Percentiles rank a stretch among this genome's conserved stretches.
Evolutionary conservation across 139 green algal species (phyloP).

Genomic region (Diplosphaera chodatii): DNA sequence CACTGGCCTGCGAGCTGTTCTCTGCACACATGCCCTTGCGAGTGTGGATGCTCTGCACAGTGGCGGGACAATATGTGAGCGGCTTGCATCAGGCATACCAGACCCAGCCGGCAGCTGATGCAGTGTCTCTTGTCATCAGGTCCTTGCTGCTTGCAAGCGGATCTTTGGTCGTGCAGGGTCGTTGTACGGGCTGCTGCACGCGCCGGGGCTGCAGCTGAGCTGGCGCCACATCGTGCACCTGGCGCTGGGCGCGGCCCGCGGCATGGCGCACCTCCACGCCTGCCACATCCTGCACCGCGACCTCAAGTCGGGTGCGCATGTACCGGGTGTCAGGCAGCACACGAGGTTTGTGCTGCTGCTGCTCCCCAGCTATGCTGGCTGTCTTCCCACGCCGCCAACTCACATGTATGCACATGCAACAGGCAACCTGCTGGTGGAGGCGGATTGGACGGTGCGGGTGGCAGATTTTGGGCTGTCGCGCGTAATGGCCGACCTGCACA

Average conservation of each 20-base stretch:
- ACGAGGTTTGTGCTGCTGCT: too few species aligned
- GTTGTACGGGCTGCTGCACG: slow-evolving; percentile 48
- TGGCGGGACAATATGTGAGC: too few species aligned
- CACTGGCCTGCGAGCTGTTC: too few species aligned
- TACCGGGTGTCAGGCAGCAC: background rate
- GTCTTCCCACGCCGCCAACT: too few species aligned
- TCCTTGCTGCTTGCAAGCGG: background rate
- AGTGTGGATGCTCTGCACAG: too few species aligned
- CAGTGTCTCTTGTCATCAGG: background rate
- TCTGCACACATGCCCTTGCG: too few species aligned
- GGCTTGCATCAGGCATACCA: too few species aligned
- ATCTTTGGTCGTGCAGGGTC: slow-evolving; percentile 29
- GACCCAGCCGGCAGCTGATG: too few species aligned
- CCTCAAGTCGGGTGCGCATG: slow-evolving; percentile 28
- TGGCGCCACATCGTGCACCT: slow-evolving; percentile 37
- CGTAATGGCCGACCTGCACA: slow-evolving; percentile 15
- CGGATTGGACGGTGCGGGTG: slow-evolving; percentile 18
- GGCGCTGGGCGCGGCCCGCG: slow-evolving; percentile 44
- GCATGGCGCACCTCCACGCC: slow-evolving; percentile 57
- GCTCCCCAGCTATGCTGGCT: too few species aligned
- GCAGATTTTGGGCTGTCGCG: slow-evolving; percentile 39
- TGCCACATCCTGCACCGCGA: slow-evolving; percentile 46
- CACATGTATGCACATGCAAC: too few species aligned
- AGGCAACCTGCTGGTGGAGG: slow-evolving; percentile 62
- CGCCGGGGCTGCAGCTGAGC: slow-evolving; percentile 18